A percentile compares a stretch with the other conserved stretches of the same genome.
phyloP scores from a whole-genome alignment of 768 basidiomycete species.

The Tulasnella sp. region DNA sequence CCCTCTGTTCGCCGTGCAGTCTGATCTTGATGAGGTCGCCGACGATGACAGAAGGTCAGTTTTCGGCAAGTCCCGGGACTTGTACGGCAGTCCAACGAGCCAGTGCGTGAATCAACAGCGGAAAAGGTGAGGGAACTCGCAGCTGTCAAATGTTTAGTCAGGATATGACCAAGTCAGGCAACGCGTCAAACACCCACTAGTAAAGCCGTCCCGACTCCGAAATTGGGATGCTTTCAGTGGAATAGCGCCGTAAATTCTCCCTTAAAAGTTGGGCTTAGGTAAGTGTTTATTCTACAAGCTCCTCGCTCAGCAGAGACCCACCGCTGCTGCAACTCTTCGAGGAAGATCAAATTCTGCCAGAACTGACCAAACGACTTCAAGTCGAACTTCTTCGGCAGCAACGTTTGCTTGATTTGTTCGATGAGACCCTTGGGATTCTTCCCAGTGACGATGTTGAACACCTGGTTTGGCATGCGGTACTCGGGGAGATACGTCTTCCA shows the following conservation, averaged over 20 bases:
- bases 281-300: neutral
- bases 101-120: neutral
- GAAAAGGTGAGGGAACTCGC: neutral
- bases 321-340: neutral
- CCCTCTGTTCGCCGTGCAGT: neutral
- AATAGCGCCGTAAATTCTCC: neutral
- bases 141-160: neutral
- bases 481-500: neutral
- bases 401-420: neutral
- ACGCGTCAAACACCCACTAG: neutral
- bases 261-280: neutral
- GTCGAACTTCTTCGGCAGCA: neutral
- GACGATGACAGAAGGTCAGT: constrained; percentile 13
- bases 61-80: constrained; percentile 14
- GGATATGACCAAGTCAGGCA: no score
- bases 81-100: neutral
- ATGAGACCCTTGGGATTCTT: neutral
- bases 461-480: neutral
- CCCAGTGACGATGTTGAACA: neutral
- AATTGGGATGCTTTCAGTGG: neutral
- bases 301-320: neutral
- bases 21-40: neutral
- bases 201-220: neutral
- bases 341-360: neutral
- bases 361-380: neutral